Conservation (phyloP, 176 grass and related monocot species). For the Cymbopogon citratus region DNA sequence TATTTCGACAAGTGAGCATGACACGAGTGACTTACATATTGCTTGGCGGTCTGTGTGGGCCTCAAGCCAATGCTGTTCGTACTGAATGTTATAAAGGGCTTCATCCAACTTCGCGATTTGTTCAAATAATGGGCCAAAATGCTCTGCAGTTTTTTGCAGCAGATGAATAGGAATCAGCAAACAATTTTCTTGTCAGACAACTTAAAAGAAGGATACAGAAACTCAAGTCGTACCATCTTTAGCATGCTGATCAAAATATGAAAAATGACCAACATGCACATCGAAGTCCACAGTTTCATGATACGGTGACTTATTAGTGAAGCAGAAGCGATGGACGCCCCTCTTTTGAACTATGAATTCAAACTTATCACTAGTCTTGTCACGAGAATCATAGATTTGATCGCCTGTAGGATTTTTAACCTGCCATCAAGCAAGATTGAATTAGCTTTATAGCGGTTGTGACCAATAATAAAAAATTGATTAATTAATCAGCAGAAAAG, state of each 20-base stretch:
- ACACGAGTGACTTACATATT: slow-evolving; percentile 40
- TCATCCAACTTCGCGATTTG: slow-evolving; percentile 96
- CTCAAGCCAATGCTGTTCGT: slow-evolving; percentile 97
- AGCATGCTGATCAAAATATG: slow-evolving; percentile 86
- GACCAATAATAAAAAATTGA: not conserved
- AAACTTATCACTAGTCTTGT: slow-evolving; percentile 84
- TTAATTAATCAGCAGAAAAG: not conserved
- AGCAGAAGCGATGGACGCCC: slow-evolving; percentile 77
- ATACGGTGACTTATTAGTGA: slow-evolving; percentile 85
- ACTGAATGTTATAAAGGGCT: slow-evolving; percentile 97
- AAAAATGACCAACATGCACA: slow-evolving; percentile 90
- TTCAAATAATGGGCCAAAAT: slow-evolving; percentile 81
- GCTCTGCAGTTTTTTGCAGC: slow-evolving; percentile 48
- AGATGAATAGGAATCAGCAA: not conserved
- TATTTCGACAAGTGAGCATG: no score
- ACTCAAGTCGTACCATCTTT: slow-evolving; percentile 69
- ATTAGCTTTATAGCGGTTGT: not conserved
- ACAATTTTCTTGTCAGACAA: not conserved
- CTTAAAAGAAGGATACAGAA: not conserved
- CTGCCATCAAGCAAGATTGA: slow-evolving; percentile 31
- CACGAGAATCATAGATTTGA: slow-evolving; percentile 72
- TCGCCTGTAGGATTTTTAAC: slow-evolving; percentile 62
- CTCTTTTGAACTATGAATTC: slow-evolving; percentile 82
- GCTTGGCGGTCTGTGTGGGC: slow-evolving; percentile 97
- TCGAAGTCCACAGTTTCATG: slow-evolving; percentile 97